Conservation (phyloP, 306 rosid species). For the Cicer yamashitae region DNA sequence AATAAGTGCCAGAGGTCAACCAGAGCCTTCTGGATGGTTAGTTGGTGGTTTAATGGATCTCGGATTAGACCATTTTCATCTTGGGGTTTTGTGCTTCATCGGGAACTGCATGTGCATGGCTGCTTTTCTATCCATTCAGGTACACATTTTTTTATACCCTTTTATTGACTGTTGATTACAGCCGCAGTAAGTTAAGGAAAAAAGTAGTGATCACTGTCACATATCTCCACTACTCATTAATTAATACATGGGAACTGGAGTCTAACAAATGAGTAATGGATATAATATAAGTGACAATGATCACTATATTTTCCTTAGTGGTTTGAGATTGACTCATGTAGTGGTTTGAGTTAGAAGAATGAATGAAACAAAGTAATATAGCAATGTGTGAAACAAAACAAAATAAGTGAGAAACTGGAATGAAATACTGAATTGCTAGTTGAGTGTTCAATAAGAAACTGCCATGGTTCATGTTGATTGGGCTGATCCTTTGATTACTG, state of each 20-base stretch:
- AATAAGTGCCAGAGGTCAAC: constrained; percentile 90
- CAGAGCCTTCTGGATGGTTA: constrained; percentile 93
- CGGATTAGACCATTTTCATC: constrained; percentile 86
- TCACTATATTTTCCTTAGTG: no score
- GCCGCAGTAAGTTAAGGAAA: not conserved
- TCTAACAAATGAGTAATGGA: no score
- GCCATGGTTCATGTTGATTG: not conserved
- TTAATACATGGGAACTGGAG: not conserved
- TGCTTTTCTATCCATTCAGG: constrained; percentile 87
- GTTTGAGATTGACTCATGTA: no score
- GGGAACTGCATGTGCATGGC: constrained; percentile 99
- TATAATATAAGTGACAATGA: no score
- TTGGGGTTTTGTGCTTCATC: constrained; percentile 87
- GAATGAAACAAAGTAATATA: no score
- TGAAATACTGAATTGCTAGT: no score
- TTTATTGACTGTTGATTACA: constrained; percentile 22
- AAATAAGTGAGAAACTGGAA: no score
- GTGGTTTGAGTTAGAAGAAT: no score
- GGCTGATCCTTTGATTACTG: not conserved
- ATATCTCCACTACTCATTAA: not conserved
- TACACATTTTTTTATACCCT: constrained; percentile 42
- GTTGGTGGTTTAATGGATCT: constrained; percentile 65
- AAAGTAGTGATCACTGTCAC: constrained; percentile 23
- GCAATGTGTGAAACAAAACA: no score
- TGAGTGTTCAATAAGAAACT: no score